A percentile compares a stretch with the other conserved stretches of the same genome.
phyloP scores from a whole-genome alignment of 2,329 filamentous ascomycete species.

The Venturiaceae sp. region DNA sequence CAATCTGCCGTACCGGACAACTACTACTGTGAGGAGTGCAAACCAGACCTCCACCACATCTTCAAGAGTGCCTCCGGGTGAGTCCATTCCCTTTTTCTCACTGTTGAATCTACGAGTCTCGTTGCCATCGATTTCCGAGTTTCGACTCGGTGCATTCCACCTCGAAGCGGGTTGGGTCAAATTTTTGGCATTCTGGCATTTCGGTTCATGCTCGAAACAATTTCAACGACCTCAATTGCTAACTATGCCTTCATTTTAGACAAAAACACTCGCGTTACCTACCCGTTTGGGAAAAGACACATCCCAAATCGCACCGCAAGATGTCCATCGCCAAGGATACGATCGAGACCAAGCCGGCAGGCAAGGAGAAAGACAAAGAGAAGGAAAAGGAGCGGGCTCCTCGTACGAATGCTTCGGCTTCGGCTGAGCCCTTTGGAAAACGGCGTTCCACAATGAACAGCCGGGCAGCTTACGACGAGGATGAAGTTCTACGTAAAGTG shows the following conservation, averaged over 20 bases:
- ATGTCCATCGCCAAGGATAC: constrained; percentile 57
- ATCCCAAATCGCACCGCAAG: constrained; percentile 48
- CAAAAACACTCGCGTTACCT: constrained; percentile 55
- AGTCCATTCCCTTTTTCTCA: constrained; percentile 30
- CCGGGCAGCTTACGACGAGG: constrained; percentile 89
- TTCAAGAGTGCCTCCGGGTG: constrained; percentile 77
- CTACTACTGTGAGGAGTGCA: constrained; percentile 95
- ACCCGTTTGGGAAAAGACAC: constrained; percentile 44
- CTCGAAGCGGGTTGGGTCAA: background rate
- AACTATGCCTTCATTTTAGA: constrained; percentile 27
- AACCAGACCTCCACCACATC: constrained; percentile 82
- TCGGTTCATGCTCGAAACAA: background rate
- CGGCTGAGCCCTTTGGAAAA: constrained; percentile 59
- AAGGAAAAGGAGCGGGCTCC: constrained; percentile 39
- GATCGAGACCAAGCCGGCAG: constrained; percentile 41
- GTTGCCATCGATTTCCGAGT: constrained; percentile 13
- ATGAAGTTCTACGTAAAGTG: constrained; percentile 76
- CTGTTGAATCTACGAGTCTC: constrained; percentile 13
- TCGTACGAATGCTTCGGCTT: constrained; percentile 17
- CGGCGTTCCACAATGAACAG: constrained; percentile 97
- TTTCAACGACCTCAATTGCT: background rate
- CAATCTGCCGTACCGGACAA: constrained; percentile 89
- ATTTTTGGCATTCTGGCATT: too few species aligned
- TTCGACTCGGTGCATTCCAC: background rate
- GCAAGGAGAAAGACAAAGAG: constrained; percentile 39